Conservation (phyloP, 257 asterid genomes). For the Rhazya stricta region DNA sequence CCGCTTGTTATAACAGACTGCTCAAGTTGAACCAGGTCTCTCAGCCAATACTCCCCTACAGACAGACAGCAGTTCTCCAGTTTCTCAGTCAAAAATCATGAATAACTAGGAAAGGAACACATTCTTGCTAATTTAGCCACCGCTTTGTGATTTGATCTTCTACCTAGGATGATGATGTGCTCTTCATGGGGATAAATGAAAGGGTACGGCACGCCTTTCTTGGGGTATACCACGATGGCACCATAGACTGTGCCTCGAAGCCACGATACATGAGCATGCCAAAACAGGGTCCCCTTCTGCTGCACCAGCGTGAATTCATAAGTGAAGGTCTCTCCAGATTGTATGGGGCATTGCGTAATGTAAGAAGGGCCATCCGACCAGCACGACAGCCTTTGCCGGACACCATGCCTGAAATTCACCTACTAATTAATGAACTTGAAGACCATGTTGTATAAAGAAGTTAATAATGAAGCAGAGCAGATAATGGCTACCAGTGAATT, state of each 20-base stretch:
- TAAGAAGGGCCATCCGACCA: constrained; percentile 76
- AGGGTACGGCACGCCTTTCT: constrained; percentile 51
- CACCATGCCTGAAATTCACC: constrained; percentile 53
- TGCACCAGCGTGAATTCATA: constrained; percentile 49
- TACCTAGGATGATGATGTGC: constrained; percentile 49
- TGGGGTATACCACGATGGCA: constrained; percentile 55
- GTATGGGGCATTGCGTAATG: constrained; percentile 62
- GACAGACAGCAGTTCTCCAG: not conserved
- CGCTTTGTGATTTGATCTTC: not conserved
- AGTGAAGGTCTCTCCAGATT: constrained; percentile 50
- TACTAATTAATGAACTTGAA: not conserved
- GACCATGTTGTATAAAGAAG: not conserved
- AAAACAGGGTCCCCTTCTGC: constrained; percentile 59
- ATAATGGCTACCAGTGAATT: constrained; percentile 47
- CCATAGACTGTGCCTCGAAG: constrained; percentile 63
- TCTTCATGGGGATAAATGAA: constrained; percentile 49
- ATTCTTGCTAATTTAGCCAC: not conserved
- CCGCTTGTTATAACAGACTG: constrained; percentile 44
- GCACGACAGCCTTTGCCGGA: constrained; percentile 49
- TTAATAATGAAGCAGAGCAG: not conserved
- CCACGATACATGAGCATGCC: constrained; percentile 79
- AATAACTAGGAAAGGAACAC: not conserved
- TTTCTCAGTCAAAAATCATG: not conserved
- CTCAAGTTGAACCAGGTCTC: constrained; percentile 41
- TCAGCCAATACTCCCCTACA: constrained; percentile 60